Evolutionary conservation across 768 basidiomycete species (phyloP).

Genomic region (Collybiopsis confluens): DNA sequence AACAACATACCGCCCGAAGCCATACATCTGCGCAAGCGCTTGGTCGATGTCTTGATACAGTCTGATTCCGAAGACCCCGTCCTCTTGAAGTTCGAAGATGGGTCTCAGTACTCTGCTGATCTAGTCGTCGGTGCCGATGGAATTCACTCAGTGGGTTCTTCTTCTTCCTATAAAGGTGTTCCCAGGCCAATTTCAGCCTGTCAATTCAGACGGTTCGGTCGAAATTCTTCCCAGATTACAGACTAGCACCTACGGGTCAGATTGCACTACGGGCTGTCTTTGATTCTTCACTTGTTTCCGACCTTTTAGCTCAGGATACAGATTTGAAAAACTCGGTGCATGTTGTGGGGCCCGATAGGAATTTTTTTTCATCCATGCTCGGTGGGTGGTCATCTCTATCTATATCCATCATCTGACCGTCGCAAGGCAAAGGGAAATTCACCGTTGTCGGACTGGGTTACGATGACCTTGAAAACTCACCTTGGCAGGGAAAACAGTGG

Average conservation of each 20-base stretch:
- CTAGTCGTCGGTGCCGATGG: constrained; percentile 43
- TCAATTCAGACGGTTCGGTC: not conserved
- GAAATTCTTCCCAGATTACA: not conserved
- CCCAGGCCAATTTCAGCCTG: not conserved
- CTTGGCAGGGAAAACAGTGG: not conserved
- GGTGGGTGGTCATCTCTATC: not conserved
- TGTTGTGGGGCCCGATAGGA: not conserved
- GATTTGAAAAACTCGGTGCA: not conserved
- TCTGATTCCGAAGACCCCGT: not conserved
- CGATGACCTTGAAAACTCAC: not conserved
- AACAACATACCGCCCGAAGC: not conserved
- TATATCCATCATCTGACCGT: too few species aligned
- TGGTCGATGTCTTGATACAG: not conserved
- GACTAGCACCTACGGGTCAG: not conserved
- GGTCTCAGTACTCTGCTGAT: constrained; percentile 39
- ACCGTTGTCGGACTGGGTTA: constrained; percentile 1
- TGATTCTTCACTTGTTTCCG: not conserved
- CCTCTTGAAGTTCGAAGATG: constrained; percentile 39
- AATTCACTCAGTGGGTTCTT: not conserved
- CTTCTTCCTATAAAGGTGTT: not conserved
- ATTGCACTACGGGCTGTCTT: constrained; percentile 2
- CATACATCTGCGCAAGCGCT: not conserved
- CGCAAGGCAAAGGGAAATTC: constrained; percentile 1
- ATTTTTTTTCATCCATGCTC: constrained; percentile 4
- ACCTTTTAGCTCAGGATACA: not conserved